A percentile compares a stretch with the other conserved stretches of the same genome.
phyloP scores from a whole-genome alignment of 176 grass and related monocot genomes.

The Chloris gayana region DNA sequence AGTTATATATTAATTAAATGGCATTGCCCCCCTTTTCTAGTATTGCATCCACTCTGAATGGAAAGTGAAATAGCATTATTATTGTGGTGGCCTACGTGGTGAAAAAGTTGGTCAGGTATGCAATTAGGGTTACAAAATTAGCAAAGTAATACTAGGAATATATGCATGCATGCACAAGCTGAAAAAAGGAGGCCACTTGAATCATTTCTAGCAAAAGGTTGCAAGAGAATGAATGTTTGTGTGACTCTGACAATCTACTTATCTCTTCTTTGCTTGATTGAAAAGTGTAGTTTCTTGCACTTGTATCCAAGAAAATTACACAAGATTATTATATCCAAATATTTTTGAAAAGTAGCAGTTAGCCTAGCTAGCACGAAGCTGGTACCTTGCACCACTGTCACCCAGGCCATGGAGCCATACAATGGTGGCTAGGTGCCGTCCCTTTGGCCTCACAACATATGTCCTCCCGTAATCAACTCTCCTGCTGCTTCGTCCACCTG shows the following conservation, averaged over 20 bases:
- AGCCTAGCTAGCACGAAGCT: constrained; percentile 6
- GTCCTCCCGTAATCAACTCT: constrained; percentile 73
- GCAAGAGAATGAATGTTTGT: constrained; percentile 41
- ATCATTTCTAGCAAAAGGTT: constrained; percentile 51
- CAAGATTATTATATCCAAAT: neutral
- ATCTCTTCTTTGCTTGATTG: constrained; percentile 11
- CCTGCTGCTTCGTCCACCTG: constrained; percentile 52
- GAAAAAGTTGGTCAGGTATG: constrained; percentile 40
- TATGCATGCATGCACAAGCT: constrained; percentile 51
- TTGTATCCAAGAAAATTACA: neutral
- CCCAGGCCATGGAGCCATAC: constrained; percentile 90
- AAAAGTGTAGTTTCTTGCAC: constrained; percentile 26
- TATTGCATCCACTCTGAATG: constrained; percentile 33
- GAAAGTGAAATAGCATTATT: constrained; percentile 36
- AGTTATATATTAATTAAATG: constrained; percentile 21
- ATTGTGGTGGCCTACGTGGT: neutral
- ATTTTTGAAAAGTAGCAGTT: neutral
- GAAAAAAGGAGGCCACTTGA: constrained; percentile 46
- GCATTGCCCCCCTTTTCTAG: constrained; percentile 24
- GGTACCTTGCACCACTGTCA: constrained; percentile 84
- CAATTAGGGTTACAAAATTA: constrained; percentile 46
- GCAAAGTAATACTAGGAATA: constrained; percentile 86
- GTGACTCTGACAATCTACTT: constrained; percentile 24
- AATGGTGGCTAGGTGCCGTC: constrained; percentile 75
- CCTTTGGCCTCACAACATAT: constrained; percentile 93